phyloP scores from a whole-genome alignment of 2,329 filamentous ascomycete genomes.

The Penicillium expansum region DNA sequence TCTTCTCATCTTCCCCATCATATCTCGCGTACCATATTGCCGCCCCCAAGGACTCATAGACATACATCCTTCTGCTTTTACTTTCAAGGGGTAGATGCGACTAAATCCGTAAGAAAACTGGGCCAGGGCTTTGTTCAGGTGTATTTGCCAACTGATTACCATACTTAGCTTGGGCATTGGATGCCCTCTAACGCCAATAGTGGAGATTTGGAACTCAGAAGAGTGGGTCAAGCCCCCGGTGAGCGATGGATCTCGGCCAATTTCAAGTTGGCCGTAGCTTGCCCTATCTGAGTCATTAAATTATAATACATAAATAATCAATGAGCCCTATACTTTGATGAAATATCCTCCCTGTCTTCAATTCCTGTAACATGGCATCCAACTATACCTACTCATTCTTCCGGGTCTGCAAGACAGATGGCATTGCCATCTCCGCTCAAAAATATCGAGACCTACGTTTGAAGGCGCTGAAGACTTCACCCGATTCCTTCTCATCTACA shows the following conservation, averaged over 20 bases:
- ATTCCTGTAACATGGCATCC: neutral
- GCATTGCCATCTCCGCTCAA: constrained; percentile 6
- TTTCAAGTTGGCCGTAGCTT: neutral
- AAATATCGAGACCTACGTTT: constrained; percentile 26
- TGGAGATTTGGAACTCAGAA: neutral
- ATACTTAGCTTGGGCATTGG: neutral
- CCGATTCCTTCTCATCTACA: constrained; percentile 32
- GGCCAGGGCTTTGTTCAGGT: neutral
- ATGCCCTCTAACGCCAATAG: neutral
- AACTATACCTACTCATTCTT: neutral
- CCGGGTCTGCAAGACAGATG: constrained; percentile 9
- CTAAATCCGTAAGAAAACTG: neutral
- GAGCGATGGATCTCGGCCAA: neutral
- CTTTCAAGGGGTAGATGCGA: neutral
- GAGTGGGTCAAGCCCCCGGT: neutral
- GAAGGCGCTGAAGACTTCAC: constrained; percentile 29
- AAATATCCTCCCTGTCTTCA: neutral
- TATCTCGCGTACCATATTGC: neutral
- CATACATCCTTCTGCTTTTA: neutral
- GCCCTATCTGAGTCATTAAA: neutral
- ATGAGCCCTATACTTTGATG: neutral
- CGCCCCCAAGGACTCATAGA: neutral
- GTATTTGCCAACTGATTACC: neutral
- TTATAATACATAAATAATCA: neutral
- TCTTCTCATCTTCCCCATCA: neutral